These are phyloP conservation scores for Pleomassaria siparia DNA, from an alignment of 2,329 filamentous ascomycete species.

Conservation along the genomic window DNA sequence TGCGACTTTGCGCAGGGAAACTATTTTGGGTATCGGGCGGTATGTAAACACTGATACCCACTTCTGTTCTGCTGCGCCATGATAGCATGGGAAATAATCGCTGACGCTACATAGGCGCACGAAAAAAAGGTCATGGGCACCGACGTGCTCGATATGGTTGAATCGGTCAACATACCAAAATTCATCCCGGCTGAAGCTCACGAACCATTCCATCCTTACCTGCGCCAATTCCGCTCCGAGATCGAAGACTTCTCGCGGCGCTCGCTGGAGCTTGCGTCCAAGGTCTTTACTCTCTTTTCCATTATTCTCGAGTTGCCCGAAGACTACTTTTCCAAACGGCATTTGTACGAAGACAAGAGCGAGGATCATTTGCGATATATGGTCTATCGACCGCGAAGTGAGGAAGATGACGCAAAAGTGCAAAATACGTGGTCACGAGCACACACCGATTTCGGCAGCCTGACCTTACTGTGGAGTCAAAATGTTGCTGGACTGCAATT, in stretches of 20 bases:
- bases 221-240: conserved; percentile 26
- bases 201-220: conserved; percentile 30
- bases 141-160: conserved; percentile 29
- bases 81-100: neutral
- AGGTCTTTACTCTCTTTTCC: conserved; percentile 44
- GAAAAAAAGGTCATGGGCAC: conserved; percentile 37
- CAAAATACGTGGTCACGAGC: conserved; percentile 49
- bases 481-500: conserved; percentile 53
- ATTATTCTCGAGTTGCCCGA: conserved; percentile 45
- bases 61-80: neutral
- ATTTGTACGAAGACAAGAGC: conserved; percentile 39
- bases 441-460: conserved; percentile 53
- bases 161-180: conserved; percentile 37
- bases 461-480: conserved; percentile 52
- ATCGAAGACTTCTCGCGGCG: conserved; percentile 32
- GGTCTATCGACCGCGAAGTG: conserved; percentile 46
- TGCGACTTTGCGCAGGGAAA: conserved; percentile 34
- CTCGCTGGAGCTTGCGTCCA: conserved; percentile 28
- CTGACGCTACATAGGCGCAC: conserved; percentile 16
- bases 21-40: conserved; percentile 35
- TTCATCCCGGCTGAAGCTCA: conserved; percentile 27
- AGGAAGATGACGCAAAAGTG: conserved; percentile 38
- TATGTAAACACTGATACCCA: no score
- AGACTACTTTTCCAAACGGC: conserved; percentile 40
- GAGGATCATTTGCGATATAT: conserved; percentile 47